phyloP scores from a whole-genome alignment of 116 monocot genomes.

The Papilionanthe hybrid region DNA sequence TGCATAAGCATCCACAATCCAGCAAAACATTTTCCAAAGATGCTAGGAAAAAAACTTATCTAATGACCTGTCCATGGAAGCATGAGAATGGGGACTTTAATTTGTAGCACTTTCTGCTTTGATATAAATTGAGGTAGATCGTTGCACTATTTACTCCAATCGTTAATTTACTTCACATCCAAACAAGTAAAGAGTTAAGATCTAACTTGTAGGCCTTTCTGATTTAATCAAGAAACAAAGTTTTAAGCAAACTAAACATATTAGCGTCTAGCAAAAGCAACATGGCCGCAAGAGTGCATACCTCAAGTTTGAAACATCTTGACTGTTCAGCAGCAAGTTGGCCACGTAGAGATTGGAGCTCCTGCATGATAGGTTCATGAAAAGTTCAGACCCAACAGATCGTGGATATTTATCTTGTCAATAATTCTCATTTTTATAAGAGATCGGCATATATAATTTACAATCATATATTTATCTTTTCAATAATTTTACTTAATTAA shows the following conservation, averaged over 20 bases:
- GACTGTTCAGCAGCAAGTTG: conserved; percentile 95
- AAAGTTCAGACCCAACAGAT: not conserved
- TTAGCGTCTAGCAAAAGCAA: too few relatives aligned
- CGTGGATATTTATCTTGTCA: not conserved
- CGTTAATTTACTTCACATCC: too few relatives aligned
- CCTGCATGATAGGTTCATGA: conserved; percentile 37
- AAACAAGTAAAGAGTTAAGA: too few relatives aligned
- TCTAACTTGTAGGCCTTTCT: too few relatives aligned
- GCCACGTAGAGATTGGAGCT: conserved; percentile 86
- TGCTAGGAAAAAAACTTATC: too few relatives aligned
- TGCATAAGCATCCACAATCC: too few relatives aligned
- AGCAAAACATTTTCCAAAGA: too few relatives aligned
- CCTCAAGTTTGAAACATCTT: conserved; percentile 98
- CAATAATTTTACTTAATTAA: not conserved
- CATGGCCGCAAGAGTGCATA: conserved; percentile 11
- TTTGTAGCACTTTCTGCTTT: too few relatives aligned
- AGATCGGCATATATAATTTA: not conserved
- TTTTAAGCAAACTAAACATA: not conserved
- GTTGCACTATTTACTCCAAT: too few relatives aligned
- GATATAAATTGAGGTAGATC: too few relatives aligned
- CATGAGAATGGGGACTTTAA: too few relatives aligned
- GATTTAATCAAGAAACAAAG: not conserved
- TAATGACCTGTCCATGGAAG: too few relatives aligned
- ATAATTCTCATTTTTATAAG: not conserved
- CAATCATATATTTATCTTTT: not conserved